phyloP scores from a whole-genome alignment of 1,139 yeast species.

The Pichia sp. region DNA sequence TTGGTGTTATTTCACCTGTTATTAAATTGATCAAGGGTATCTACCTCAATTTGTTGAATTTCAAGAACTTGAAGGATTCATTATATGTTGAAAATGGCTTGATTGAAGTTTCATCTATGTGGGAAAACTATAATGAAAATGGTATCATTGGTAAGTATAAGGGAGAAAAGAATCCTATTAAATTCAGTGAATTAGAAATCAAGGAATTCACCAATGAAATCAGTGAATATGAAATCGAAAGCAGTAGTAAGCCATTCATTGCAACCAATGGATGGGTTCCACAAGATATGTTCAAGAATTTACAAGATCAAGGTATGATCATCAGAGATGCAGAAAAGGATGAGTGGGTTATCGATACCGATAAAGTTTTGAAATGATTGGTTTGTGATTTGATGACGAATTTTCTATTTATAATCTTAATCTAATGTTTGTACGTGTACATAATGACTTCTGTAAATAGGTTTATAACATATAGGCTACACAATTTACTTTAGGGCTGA shows the following conservation, averaged over 20 bases:
- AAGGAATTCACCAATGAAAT: constrained; percentile 57
- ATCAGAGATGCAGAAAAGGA: constrained; percentile 32
- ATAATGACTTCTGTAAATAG: too few species aligned
- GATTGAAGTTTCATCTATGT: constrained; percentile 71
- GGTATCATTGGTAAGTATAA: constrained; percentile 45
- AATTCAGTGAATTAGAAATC: constrained; percentile 48
- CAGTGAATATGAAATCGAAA: constrained; percentile 64
- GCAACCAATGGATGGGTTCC: constrained; percentile 97
- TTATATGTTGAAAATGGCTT: constrained; percentile 65
- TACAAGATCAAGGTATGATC: constrained; percentile 66
- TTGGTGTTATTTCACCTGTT: constrained; percentile 79
- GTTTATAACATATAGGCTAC: too few species aligned
- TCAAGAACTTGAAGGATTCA: constrained; percentile 61
- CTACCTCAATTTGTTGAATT: constrained; percentile 62
- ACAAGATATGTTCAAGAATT: constrained; percentile 79
- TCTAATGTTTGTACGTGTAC: too few species aligned
- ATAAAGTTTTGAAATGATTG: constrained; percentile 20
- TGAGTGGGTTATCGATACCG: constrained; percentile 30
- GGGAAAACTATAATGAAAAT: constrained; percentile 69
- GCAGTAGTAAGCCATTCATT: constrained; percentile 75
- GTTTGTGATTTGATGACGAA: not conserved
- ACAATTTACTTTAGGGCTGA: too few species aligned
- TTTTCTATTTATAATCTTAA: too few species aligned
- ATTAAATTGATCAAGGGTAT: constrained; percentile 66
- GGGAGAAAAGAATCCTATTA: constrained; percentile 54